A percentile compares a stretch with the other conserved stretches of the same genome.
These are phyloP conservation scores for Fusarium sulawesiense DNA, from an alignment of 2,329 filamentous ascomycete genomes.

Conservation along the genomic window DNA sequence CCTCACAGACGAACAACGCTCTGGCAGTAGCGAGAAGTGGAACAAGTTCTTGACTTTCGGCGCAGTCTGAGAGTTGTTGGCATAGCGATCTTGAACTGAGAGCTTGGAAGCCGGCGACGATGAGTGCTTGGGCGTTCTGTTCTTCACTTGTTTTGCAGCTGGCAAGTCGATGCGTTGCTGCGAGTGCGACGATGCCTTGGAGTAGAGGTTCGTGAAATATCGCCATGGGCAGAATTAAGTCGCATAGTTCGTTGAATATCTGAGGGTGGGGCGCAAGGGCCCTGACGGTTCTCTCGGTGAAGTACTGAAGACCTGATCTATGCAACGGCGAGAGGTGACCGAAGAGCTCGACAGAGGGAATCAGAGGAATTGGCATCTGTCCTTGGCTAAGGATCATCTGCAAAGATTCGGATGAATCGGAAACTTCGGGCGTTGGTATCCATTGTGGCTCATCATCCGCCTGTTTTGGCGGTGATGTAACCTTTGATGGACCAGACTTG, in stretches of 20 bases:
- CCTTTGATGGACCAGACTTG: not conserved
- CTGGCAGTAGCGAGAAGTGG: constrained; percentile 24
- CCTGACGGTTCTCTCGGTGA: constrained; percentile 33
- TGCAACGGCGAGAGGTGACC: constrained; percentile 31
- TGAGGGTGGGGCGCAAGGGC: constrained; percentile 31
- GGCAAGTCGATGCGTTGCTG: constrained; percentile 31
- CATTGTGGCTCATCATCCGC: not conserved
- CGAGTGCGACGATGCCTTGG: constrained; percentile 31
- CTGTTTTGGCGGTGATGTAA: not conserved
- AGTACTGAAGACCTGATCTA: constrained; percentile 35
- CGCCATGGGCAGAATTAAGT: constrained; percentile 33
- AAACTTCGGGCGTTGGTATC: not conserved
- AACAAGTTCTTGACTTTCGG: constrained; percentile 24
- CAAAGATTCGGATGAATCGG: not conserved
- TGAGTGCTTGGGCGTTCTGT: constrained; percentile 21
- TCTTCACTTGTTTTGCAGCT: constrained; percentile 32
- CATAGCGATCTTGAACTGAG: constrained; percentile 35
- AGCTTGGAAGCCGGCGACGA: constrained; percentile 33
- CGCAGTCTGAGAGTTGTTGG: constrained; percentile 24
- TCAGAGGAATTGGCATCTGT: constrained; percentile 2
- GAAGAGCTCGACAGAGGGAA: constrained; percentile 24
- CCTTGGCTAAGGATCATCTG: constrained; percentile 6
- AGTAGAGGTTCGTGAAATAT: constrained; percentile 31
- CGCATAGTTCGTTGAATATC: constrained; percentile 33
- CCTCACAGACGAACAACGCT: constrained; percentile 33